Evolutionary conservation across 208 protist species (phyloP), one percentile per base, ranked within the genome.

Genomic region (Leishmania lainsoni): DNA sequence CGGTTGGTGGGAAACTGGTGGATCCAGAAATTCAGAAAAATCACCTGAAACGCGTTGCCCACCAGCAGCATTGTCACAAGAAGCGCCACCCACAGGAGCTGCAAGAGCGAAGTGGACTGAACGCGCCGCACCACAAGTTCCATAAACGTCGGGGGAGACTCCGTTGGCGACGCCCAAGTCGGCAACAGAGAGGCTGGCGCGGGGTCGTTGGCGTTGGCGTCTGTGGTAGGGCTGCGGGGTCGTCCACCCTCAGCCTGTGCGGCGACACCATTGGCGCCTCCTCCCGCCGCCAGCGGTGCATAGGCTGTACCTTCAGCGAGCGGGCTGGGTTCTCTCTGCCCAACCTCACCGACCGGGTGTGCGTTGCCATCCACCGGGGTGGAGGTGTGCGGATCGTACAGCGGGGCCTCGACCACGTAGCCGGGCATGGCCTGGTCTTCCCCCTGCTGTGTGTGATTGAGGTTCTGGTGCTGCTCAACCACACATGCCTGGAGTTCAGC

Each of bases 21-120:
- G 22, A 96, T 83, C 92, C 94, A 97, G 83, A 93, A 95, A 83
- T 97, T 97, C 16, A 96, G 83, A 48, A 89, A 86, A 56, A 97
- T 93, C 32, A 97, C 86, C 81, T 96, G 91, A 81, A 91, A 91
- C 1, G 90, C 88, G 74, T 94, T 90, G 70, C 94, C 94, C 2
- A 81, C 85, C n/a, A 91, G 83, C 51, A 97, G 76, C 71, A 94
- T 76, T 29, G 91, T 16, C 56, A 97, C 79, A 5, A 94, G 80
- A 17, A 91, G 17, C 4, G 88, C 0, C 29, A 94, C 81, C 79
- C 82, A 89, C 16, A 85, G n/a, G 29, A 94, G 75, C 54, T 83
- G 72, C 52, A 86, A 59, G 20, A 80, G 76, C 0, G 84, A 78
- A 3, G 84, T 89, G 42, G 39, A 79, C 52, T 69, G 76, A 12